Evolutionary conservation across 176 grass and related monocot species (phyloP).

Genomic region (Aegilops bicornis): DNA sequence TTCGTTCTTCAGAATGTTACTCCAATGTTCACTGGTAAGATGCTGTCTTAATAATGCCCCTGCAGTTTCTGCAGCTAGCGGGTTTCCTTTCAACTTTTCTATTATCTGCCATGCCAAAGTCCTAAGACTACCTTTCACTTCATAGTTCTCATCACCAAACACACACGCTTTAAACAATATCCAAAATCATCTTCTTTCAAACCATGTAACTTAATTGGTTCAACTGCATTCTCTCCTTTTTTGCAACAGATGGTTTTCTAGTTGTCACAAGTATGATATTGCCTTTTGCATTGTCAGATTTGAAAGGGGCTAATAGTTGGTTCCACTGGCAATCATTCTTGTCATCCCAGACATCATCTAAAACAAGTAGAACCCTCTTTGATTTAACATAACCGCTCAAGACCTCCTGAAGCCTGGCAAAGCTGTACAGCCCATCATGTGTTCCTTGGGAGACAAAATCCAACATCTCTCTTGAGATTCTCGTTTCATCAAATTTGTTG

Average conservation of each 20-base stretch:
- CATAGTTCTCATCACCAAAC: slow-evolving; percentile 22
- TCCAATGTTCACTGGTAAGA: slow-evolving; percentile 25
- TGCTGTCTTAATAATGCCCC: slow-evolving; percentile 7
- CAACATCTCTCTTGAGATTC: slow-evolving; percentile 16
- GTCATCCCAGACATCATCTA: slow-evolving; percentile 39
- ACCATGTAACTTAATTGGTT: neutral
- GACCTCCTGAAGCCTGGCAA: neutral
- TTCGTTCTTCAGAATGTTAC: slow-evolving; percentile 19
- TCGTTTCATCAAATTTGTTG: neutral
- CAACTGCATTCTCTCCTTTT: no score
- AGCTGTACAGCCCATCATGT: no score
- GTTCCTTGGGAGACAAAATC: neutral
- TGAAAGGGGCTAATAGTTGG: neutral
- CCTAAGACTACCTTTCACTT: neutral
- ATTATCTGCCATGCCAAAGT: neutral
- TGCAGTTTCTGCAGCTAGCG: slow-evolving; percentile 33
- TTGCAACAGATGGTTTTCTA: no score
- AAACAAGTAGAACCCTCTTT: slow-evolving; percentile 21
- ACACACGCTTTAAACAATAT: slow-evolving; percentile 10
- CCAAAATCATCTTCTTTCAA: neutral
- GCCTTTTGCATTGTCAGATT: no score
- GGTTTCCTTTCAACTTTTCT: neutral
- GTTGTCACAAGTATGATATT: no score
- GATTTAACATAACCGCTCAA: neutral
- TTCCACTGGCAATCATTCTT: neutral